Evolutionary conservation across 805 yeast species (phyloP).

Genomic region (Wickerhamomyces alni): DNA sequence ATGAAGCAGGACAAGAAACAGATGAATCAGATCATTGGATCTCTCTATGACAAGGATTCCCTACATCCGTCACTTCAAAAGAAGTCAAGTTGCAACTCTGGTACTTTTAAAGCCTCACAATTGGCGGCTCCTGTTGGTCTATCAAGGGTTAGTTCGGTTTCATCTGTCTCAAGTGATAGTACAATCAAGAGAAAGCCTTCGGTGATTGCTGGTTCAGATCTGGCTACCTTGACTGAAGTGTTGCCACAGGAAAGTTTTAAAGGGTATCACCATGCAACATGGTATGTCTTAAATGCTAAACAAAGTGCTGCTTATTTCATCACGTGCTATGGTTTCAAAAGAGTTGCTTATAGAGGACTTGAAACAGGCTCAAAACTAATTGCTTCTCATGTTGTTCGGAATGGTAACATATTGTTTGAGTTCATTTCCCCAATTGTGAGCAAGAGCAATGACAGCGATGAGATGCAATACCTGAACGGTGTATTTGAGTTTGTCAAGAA

Average conservation of each 20-base stretch:
- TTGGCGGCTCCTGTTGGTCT: no score
- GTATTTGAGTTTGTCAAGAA: conserved; percentile 40
- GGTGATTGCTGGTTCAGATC: not conserved
- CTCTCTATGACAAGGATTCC: no score
- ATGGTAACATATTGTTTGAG: conserved; percentile 47
- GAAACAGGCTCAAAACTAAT: conserved; percentile 58
- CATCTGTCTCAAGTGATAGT: not conserved
- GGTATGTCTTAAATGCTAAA: conserved; percentile 71
- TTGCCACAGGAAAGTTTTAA: conserved; percentile 8
- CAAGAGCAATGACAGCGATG: conserved; percentile 15
- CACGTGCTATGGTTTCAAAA: conserved; percentile 54
- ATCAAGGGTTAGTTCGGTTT: not conserved
- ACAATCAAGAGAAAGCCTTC: not conserved
- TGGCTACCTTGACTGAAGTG: not conserved
- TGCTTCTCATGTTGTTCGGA: conserved; percentile 54
- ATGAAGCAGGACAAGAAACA: no score
- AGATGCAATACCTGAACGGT: conserved; percentile 21
- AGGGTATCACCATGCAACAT: conserved; percentile 62
- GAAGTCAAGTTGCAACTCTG: no score
- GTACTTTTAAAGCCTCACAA: no score
- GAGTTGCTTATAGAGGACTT: conserved; percentile 57
- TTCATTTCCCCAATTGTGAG: conserved; percentile 33
- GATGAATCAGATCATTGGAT: no score
- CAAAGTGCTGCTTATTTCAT: conserved; percentile 52
- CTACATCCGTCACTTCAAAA: no score